Conservation (phyloP, 2,329 filamentous ascomycete genomes). For the Kalmusia sp. region DNA sequence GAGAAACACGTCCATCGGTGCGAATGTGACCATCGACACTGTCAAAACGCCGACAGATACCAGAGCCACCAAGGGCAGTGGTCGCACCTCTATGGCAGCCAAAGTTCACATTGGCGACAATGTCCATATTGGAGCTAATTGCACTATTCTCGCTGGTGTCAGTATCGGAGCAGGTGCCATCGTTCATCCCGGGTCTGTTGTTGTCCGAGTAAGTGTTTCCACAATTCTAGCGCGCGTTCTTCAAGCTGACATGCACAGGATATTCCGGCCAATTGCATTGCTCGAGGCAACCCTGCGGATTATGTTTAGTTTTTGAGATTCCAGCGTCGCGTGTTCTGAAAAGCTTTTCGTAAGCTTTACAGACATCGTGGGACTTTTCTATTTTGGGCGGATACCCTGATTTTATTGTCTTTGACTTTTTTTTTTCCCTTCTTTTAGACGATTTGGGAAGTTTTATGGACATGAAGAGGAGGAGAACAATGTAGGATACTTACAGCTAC, state of each 20-base stretch:
- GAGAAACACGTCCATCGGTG: slow-evolving; percentile 72
- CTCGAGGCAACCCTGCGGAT: slow-evolving; percentile 56
- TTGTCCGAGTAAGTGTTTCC: slow-evolving; percentile 57
- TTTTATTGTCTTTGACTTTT: slow-evolving; percentile 9
- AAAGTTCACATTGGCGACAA: slow-evolving; percentile 78
- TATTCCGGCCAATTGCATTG: slow-evolving; percentile 54
- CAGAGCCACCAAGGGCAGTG: slow-evolving; percentile 74
- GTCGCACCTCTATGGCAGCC: slow-evolving; percentile 73
- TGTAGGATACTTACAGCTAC: slow-evolving; percentile 10
- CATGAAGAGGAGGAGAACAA: slow-evolving; percentile 1
- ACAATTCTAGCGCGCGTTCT: neutral
- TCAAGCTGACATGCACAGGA: slow-evolving; percentile 46
- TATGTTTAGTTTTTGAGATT: slow-evolving; percentile 9
- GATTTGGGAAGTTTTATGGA: neutral
- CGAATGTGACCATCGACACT: slow-evolving; percentile 86
- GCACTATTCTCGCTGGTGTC: slow-evolving; percentile 65
- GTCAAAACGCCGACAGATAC: slow-evolving; percentile 76
- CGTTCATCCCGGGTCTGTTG: slow-evolving; percentile 62
- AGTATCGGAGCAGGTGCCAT: slow-evolving; percentile 62
- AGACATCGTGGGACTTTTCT: slow-evolving; percentile 1
- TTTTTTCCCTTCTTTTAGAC: slow-evolving; percentile 8
- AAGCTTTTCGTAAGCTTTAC: slow-evolving; percentile 4
- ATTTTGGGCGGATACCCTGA: slow-evolving; percentile 37
- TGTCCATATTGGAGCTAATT: slow-evolving; percentile 69
- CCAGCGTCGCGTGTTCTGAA: neutral